Base-by-base conservation (phyloP, 371 early-diverging fungal genomes). In the Mucor lusitanicus region DNA sequence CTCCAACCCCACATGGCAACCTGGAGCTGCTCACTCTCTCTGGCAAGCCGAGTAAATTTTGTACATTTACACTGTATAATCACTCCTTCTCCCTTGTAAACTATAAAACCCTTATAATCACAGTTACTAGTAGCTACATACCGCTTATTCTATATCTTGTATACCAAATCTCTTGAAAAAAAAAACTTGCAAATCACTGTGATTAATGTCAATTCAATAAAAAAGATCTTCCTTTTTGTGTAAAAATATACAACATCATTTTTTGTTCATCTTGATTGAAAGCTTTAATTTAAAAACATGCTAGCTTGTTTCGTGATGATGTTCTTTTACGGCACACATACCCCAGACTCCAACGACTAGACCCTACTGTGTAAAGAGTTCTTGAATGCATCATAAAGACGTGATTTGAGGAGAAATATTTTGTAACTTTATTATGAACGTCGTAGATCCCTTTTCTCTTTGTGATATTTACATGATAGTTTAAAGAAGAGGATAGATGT, bases 1-100 rank as follows among this genome's bases (percentile, higher is more conserved):
- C 37, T 82, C 84, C 60, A 85, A 87, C 73, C 85, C 85, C 37
- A 85, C 85, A 35, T 87, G 87, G 85, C 61, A 68, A 63, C 87
- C 87, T 21, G 77, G 68, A 44, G 72, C 61, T 54, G 85, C 87
- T 39, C 80, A 78, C 64, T 85, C 85, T 53, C 83, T 87, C 73
- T 85, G 87, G 87, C 75, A 81, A 68, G 59, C 72, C 35, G 80
- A 72, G 28, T 87, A 83, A 80, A 67, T 25, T 23, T 25, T 63
- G 25, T 54, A 35, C 25, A 39, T 55, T 32, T 19, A 12, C 5
- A 53, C 15, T 27, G 27, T 53, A 25, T 25, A 13, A 27, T 12
- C 6, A 17, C 40, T 12, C 46, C 11, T 46, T 9, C 46, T 21
- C 46, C 46, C 21, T 46, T 53, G 53, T 53, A 53, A 21, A 21